Evolutionary conservation across 2,329 filamentous ascomycete species (phyloP), one percentile per base, ranked within the genome.

Genomic region (Ustulina deusta): DNA sequence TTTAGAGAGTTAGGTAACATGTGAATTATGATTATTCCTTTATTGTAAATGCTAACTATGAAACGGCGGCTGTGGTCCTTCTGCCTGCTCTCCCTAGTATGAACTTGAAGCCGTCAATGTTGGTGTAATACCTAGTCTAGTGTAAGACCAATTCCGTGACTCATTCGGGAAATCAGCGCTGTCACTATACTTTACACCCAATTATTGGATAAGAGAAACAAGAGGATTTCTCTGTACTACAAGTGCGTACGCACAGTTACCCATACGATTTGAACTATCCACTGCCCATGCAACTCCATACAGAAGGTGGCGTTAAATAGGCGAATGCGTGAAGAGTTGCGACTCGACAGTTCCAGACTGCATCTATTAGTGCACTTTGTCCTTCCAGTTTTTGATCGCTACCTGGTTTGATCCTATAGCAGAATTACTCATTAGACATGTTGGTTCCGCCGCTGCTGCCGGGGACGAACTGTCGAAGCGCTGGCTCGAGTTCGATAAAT

Each of bases 401-500:
- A 3, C 42, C 42, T 46, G 22, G 9, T 22, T 22, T 11, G 7
- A 46, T 46, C 15, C 42, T 46, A 46, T 7, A 13, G 32, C 9
- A 25, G 20, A 36, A 29, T 2, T 25, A 56, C 22, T 42, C 3
- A 6, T n/a, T 20, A 42, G 22, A 56, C 22, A 42, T 20, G 1
- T n/a, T 9, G 6, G 32, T 42, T n/a, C 36, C 22, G 32, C 25
- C 25, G 11, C 29, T 29, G 29, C 36, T 42, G 22, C 25, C 13
- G 15, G 22, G 13, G 36, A 65, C 48, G 54, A 46, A 17, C 46
- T 25, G n/a, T n/a, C 48, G 27, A 49, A 60, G 56, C 56, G 20
- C 49, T 38, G 10, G 49, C 49, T 42, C 34, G 25, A 22, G 32
- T 32, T 38, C 49, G 42, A 49, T 59, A 60, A 59, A 55, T 48